Percentiles rank a stretch among this genome's conserved stretches.
Evolutionary conservation across 2,329 filamentous ascomycete species (phyloP).

Genomic region (Trichoderma lentiforme): DNA sequence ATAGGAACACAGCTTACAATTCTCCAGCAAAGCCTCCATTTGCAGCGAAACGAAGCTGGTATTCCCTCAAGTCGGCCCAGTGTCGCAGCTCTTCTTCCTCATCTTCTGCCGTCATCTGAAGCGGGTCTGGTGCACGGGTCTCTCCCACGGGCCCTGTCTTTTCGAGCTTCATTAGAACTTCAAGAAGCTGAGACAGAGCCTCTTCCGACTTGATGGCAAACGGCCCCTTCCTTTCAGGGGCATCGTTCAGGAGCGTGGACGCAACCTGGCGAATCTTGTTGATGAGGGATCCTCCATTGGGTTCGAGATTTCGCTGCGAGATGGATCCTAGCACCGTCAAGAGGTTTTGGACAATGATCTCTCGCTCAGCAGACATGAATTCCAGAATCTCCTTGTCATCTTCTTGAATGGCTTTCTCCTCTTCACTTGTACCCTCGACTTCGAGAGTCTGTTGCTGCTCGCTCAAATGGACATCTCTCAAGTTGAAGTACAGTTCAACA

Average conservation of each 20-base stretch:
- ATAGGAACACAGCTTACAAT: background rate
- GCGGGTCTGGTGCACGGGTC: conserved; percentile 31
- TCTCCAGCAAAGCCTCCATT: conserved; percentile 51
- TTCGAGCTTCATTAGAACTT: conserved; percentile 72
- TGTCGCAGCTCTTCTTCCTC: conserved; percentile 73
- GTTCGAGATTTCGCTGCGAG: conserved; percentile 80
- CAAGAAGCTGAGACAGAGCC: conserved; percentile 68
- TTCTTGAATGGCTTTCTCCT: conserved; percentile 38
- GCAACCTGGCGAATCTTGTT: conserved; percentile 84
- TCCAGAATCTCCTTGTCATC: conserved; percentile 52
- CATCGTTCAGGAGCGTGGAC: conserved; percentile 67
- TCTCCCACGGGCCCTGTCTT: conserved; percentile 47
- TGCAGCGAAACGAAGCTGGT: conserved; percentile 69
- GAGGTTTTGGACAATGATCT: conserved; percentile 77
- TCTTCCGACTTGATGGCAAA: conserved; percentile 61
- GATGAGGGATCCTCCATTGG: conserved; percentile 63
- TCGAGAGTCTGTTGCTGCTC: conserved; percentile 39
- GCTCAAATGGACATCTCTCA: conserved; percentile 63
- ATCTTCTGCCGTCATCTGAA: conserved; percentile 50
- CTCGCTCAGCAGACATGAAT: conserved; percentile 71
- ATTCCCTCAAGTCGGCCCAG: conserved; percentile 77
- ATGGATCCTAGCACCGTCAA: conserved; percentile 72
- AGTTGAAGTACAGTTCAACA: conserved; percentile 79
- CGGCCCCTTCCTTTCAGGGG: conserved; percentile 48
- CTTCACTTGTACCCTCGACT: conserved; percentile 30